Evolutionary conservation across 2,329 filamentous ascomycete genomes (phyloP).

Genomic region (Eutypella sp.): DNA sequence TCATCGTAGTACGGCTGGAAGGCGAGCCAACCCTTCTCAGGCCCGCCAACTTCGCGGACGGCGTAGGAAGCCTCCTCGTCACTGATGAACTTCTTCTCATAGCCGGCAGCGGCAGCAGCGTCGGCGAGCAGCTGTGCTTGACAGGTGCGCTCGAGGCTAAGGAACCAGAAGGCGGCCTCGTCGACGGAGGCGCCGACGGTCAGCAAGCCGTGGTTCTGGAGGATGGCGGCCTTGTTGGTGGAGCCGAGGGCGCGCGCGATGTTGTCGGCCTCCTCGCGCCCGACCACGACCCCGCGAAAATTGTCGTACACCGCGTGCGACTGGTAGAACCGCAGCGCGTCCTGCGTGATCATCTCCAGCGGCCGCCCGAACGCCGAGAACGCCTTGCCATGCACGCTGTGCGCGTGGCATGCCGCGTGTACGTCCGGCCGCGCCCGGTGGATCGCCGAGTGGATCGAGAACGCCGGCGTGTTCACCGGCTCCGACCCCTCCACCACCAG

Average conservation of each 20-base stretch:
- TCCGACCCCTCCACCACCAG: slow-evolving; percentile 2
- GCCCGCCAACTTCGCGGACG: slow-evolving; percentile 29
- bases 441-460: slow-evolving; percentile 56
- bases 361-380: slow-evolving; percentile 51
- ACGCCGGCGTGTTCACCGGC: slow-evolving; percentile 33
- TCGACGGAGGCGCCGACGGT: slow-evolving; percentile 38
- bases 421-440: slow-evolving; percentile 55
- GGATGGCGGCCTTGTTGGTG: slow-evolving; percentile 34
- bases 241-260: slow-evolving; percentile 35
- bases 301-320: slow-evolving; percentile 28
- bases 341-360: slow-evolving; percentile 57
- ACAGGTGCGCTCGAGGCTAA: slow-evolving; percentile 32
- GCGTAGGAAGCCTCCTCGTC: background rate
- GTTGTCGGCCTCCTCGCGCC: slow-evolving; percentile 33
- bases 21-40: slow-evolving; percentile 48
- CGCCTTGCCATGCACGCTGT: slow-evolving; percentile 52
- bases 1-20: slow-evolving; percentile 52
- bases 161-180: slow-evolving; percentile 39
- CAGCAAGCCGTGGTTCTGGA: slow-evolving; percentile 41
- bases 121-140: slow-evolving; percentile 33
- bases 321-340: slow-evolving; percentile 47
- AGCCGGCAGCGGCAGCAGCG: slow-evolving; percentile 9
- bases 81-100: slow-evolving; percentile 4
- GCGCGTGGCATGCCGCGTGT: slow-evolving; percentile 53
- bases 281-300: slow-evolving; percentile 33